These are phyloP conservation scores for Hypoxylon sp. DNA, from an alignment of 2,329 filamentous ascomycete genomes.

Conservation along the genomic window DNA sequence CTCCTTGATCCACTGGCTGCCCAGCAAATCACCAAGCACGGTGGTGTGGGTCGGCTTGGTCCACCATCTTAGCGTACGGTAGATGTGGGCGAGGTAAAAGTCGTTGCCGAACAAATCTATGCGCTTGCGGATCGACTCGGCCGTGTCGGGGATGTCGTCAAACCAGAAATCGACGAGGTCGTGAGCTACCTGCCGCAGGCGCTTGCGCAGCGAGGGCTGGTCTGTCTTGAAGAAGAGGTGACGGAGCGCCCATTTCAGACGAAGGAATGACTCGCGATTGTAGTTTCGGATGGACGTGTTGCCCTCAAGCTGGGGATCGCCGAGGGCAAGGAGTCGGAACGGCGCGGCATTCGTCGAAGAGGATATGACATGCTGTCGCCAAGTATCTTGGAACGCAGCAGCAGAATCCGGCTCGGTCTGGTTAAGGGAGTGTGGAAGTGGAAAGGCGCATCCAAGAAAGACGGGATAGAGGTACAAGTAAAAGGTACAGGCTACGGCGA, in stretches of 20 bases:
- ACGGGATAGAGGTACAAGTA: conserved; percentile 91
- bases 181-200: conserved; percentile 62
- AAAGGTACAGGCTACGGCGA: conserved; percentile 73
- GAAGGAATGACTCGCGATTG: conserved; percentile 61
- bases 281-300: conserved; percentile 79
- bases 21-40: conserved; percentile 89
- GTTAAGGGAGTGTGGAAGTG: conserved; percentile 53
- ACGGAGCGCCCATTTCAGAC: conserved; percentile 56
- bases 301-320: conserved; percentile 93
- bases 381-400: conserved; percentile 51
- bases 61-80: conserved; percentile 85
- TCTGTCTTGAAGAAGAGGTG: conserved; percentile 57
- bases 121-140: conserved; percentile 76
- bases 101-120: conserved; percentile 94
- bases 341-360: conserved; percentile 61
- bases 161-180: conserved; percentile 67
- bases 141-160: conserved; percentile 72
- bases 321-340: conserved; percentile 86
- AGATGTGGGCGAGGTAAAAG: conserved; percentile 92
- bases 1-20: conserved; percentile 93
- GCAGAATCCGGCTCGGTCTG: conserved; percentile 20
- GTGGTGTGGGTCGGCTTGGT: conserved; percentile 83
- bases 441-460: conserved; percentile 83
- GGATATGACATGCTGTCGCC: conserved; percentile 44
- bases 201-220: conserved; percentile 58